These are phyloP conservation scores for Botryotinia globosa DNA, from an alignment of 2,329 filamentous ascomycete genomes.

Conservation along the genomic window DNA sequence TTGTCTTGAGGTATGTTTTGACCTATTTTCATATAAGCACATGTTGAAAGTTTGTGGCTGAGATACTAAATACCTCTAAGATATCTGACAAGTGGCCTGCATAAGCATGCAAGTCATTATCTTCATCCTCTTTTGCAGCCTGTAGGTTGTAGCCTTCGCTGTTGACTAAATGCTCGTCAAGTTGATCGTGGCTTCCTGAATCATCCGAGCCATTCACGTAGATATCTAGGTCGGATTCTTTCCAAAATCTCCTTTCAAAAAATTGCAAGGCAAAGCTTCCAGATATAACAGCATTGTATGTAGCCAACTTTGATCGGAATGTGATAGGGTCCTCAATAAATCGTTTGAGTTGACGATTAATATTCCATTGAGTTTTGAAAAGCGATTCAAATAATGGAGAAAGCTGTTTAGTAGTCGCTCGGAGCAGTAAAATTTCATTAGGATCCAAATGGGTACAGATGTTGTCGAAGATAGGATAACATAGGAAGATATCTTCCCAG, in stretches of 20 bases:
- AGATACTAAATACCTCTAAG: neutral
- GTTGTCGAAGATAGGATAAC: conserved; percentile 1
- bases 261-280: conserved; percentile 23
- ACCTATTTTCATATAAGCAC: neutral
- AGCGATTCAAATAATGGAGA: neutral
- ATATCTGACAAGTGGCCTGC: neutral
- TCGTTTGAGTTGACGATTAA: neutral
- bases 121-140: neutral
- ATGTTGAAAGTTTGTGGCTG: too few species aligned
- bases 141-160: neutral
- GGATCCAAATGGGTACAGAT: neutral
- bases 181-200: neutral
- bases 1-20: neutral
- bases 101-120: neutral
- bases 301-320: conserved; percentile 12
- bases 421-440: neutral
- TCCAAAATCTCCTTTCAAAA: conserved; percentile 18
- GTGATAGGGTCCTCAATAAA: neutral
- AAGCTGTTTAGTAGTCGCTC: neutral
- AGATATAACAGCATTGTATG: conserved; percentile 16
- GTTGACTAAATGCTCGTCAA: neutral
- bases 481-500: neutral
- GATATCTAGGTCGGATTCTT: conserved; percentile 21
- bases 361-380: neutral
- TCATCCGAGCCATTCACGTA: conserved; percentile 4